Evolutionary conservation across 1,284 basidiomycete genomes (phyloP), one percentile per base, ranked within the genome.

Genomic region (Flammula alnicola): DNA sequence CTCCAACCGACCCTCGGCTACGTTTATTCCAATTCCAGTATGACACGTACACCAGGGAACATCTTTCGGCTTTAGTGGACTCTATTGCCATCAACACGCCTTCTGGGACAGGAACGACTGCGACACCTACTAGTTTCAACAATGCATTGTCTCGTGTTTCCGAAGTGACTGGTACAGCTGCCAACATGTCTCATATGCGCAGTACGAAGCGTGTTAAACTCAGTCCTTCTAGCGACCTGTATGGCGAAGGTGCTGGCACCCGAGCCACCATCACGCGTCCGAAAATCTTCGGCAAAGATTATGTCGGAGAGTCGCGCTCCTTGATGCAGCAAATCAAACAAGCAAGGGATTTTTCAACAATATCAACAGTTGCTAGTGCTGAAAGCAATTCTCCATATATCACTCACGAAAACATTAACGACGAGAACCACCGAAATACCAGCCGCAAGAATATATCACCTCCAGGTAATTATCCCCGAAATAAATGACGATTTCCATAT

Each of bases 41-140:
- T 65, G 95, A 98, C 68, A 95, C 95, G 0, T 93, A 90, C 64
- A 97, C 94, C 2, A 83, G 93, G 29, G 90, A 95, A 35, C 92
- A 96, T 65, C 81, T 98, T 40, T 92, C 91, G 1, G 92, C 90
- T 1, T 81, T 98, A 67, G 91, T 95, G 1, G 93, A 96, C 60
- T 93, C 87, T 9, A 93, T 94, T 56, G 91, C 86, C 17, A 77
- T 90, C 31, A 88, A 90, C 55, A 86, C 88, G 0, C 84, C 85
- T 0, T 85, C 86, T 16, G 83, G 63, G 3, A 66, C 68, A 33
- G 66, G 62, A 3, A 64, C 68, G 2, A 75, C 74, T 4, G 71
- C 67, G 3, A 76, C 77, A 8, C 75, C 77, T 11, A 67, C 72
- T 5, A 80, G 69, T 52, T 67, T 74, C 35, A 53, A 59, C 37